Evolutionary conservation across 257 asterid genomes (phyloP).

Genomic region (Solanum raphanifolium): DNA sequence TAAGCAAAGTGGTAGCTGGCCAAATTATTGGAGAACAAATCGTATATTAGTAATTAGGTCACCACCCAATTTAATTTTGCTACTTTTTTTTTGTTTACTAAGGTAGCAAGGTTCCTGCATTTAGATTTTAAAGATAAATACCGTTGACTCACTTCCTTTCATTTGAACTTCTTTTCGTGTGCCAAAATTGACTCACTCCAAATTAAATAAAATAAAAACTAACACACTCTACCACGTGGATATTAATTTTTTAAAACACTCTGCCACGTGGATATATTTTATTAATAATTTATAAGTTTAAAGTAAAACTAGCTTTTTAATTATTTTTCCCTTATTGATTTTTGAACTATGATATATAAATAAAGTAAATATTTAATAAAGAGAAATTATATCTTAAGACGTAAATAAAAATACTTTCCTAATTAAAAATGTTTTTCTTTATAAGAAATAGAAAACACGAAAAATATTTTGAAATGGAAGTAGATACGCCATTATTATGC

Average conservation of each 20-base stretch:
- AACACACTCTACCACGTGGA: neutral
- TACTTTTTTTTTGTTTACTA: neutral
- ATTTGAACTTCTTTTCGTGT: neutral
- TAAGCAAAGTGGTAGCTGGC: neutral
- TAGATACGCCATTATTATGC: neutral
- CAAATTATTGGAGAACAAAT: neutral
- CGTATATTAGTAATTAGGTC: conserved; percentile 9
- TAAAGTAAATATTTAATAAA: no score
- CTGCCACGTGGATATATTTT: neutral
- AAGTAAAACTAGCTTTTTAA: no score
- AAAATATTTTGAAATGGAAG: no score
- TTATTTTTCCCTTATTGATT: no score
- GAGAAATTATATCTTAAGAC: no score
- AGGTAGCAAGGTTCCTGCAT: neutral
- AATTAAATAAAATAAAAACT: neutral
- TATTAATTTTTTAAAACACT: neutral
- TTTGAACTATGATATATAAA: no score
- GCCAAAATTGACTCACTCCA: neutral
- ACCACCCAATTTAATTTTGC: conserved; percentile 12
- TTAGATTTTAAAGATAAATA: neutral
- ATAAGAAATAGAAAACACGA: no score
- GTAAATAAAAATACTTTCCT: no score
- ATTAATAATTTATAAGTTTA: neutral
- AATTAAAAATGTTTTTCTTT: no score
- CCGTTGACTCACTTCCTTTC: neutral